These are phyloP conservation scores for Adansonia rubrostipa DNA, from an alignment of 441 rosid genomes.

Conservation along the genomic window DNA sequence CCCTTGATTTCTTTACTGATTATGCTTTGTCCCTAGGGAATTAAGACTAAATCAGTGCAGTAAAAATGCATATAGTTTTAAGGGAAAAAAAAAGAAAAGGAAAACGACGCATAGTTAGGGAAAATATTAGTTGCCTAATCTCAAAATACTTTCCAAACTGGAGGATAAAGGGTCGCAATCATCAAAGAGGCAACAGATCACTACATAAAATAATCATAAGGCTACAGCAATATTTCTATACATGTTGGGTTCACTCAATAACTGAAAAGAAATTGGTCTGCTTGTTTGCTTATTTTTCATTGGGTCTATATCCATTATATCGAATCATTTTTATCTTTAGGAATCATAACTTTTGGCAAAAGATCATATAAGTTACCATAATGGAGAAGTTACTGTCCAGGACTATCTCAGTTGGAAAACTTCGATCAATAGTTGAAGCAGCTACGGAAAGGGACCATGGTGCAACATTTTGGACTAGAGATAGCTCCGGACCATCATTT, in stretches of 20 bases:
- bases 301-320: background rate
- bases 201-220: no score
- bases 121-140: background rate
- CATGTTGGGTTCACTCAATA: background rate
- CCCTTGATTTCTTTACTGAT: conserved; percentile 50
- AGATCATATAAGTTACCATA: conserved; percentile 42
- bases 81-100: no score
- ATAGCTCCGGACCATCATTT: conserved; percentile 49
- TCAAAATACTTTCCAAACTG: background rate
- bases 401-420: conserved; percentile 41
- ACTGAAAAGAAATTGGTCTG: background rate
- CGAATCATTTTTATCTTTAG: background rate
- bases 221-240: background rate
- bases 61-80: background rate
- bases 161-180: background rate
- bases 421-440: conserved; percentile 56
- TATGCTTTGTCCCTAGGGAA: conserved; percentile 66
- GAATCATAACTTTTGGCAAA: background rate
- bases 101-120: background rate
- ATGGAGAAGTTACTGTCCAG: conserved; percentile 51
- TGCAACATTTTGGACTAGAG: conserved; percentile 50
- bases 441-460: conserved; percentile 61
- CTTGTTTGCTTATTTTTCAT: background rate
- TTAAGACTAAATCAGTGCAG: background rate
- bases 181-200: no score